A percentile compares a stretch with the other conserved stretches of the same genome.
Evolutionary conservation across 352 stramenopile genomes (phyloP).

Genomic region (Globisporangium echinulatum): DNA sequence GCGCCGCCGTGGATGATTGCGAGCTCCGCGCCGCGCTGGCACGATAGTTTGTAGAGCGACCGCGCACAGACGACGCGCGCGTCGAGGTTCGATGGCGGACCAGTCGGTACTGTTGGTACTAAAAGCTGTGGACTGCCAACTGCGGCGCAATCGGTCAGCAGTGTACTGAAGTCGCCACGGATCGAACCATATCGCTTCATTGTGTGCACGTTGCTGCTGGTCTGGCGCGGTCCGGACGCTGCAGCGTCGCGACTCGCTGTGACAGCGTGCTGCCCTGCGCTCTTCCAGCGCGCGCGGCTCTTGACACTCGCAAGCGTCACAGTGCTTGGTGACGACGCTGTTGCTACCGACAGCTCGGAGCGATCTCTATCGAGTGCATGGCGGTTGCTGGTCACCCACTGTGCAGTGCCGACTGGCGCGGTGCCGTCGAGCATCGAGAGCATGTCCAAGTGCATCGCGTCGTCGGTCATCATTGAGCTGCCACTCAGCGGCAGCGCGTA

Average conservation of each 20-base stretch:
- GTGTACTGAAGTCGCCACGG: slow-evolving; percentile 24
- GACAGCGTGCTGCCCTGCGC: not conserved
- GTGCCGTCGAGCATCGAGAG: slow-evolving; percentile 26
- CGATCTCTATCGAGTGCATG: slow-evolving; percentile 8
- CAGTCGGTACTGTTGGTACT: too few relatives aligned
- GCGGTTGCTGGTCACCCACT: not conserved
- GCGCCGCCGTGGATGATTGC: slow-evolving; percentile 59
- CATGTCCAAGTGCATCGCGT: slow-evolving; percentile 35
- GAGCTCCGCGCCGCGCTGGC: slow-evolving; percentile 40
- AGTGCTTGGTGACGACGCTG: not conserved
- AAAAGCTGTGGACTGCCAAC: too few relatives aligned
- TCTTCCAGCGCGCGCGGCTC: slow-evolving; percentile 12
- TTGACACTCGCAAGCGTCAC: not conserved
- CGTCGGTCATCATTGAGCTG: slow-evolving; percentile 15
- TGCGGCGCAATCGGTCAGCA: slow-evolving; percentile 8
- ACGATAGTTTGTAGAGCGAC: slow-evolving; percentile 79
- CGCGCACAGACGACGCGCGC: slow-evolving; percentile 55
- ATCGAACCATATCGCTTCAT: slow-evolving; percentile 33
- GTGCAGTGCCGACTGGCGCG: slow-evolving; percentile 3
- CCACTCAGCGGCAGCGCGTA: slow-evolving; percentile 35
- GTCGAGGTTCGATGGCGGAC: slow-evolving; percentile 34
- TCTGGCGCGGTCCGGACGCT: not conserved
- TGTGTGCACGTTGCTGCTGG: not conserved
- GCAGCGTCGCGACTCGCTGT: not conserved
- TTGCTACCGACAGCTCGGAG: not conserved